phyloP scores from a whole-genome alignment of 2,329 filamentous ascomycete species.

The Nemania bipapillata region DNA sequence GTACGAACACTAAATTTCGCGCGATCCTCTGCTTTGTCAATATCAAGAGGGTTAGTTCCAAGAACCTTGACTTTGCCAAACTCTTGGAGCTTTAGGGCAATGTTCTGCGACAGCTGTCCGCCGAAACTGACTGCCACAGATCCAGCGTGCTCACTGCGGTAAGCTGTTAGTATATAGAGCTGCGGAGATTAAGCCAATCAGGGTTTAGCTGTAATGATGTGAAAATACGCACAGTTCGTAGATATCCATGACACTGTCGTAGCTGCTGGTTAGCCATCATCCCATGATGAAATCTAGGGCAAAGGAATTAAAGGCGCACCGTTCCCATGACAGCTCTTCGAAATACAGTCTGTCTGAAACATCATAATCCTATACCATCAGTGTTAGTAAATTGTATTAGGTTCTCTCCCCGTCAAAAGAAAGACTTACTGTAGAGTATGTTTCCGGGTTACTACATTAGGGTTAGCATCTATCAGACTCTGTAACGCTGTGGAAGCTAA shows the following conservation, averaged over 20 bases:
- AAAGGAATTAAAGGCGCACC: not conserved
- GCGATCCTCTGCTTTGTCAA: conserved; percentile 97
- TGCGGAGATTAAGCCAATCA: not conserved
- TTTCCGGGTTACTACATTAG: not conserved
- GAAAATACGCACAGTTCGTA: conserved; percentile 73
- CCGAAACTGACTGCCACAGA: conserved; percentile 96
- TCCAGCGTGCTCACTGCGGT: conserved; percentile 70
- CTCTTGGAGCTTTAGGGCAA: conserved; percentile 92
- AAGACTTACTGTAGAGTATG: conserved; percentile 3
- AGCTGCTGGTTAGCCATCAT: conserved; percentile 62
- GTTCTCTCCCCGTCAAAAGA: too few species aligned
- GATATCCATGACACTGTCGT: conserved; percentile 98
- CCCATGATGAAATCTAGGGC: not conserved
- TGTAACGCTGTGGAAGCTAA: not conserved
- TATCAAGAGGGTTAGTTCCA: conserved; percentile 91
- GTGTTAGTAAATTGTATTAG: conserved; percentile 26
- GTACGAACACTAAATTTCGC: conserved; percentile 77
- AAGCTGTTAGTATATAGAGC: not conserved
- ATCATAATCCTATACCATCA: conserved; percentile 84
- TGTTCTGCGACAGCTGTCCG: conserved; percentile 96
- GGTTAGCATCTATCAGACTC: not conserved
- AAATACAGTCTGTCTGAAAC: conserved; percentile 93
- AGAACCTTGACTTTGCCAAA: conserved; percentile 88
- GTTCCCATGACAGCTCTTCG: conserved; percentile 73
- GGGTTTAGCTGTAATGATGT: not conserved